Base-by-base conservation (phyloP, 192 early-diverging fungal genomes). In the Funneliformis geosporum region DNA sequence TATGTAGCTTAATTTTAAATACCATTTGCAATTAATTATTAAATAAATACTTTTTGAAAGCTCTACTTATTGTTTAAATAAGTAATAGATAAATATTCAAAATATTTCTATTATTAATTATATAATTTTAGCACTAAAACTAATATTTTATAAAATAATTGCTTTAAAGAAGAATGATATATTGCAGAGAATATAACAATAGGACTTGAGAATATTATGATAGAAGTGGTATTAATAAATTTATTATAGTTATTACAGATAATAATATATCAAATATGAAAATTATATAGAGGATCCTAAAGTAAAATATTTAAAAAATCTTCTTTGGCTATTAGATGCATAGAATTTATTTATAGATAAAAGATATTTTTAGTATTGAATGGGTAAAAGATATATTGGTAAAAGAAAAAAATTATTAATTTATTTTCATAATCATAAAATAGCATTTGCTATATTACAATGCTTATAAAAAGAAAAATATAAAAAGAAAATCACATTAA, bases 381-480 rank as follows among this genome's bases (percentile, higher is more conserved):
- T 61, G 23, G 60, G 18, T 21, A 23, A 23, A 7, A 21, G 21
- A 61, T 23, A 61, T 61, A 7, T 18, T 61, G n/a, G n/a, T n/a
- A 61, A 61, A 61, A 61, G 23, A 10, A 8, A 10, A 61, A 21
- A 61, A n/a, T 23, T 18, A 61, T 7, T 21, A 43, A 23, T 18
- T 61, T 23, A 23, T 61, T 61, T 61, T 61, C 5, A 21, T 61
- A 61, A 61, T 61, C 5, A 61, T 61, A n/a, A 23, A 61, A 61
- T 61, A 23, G 5, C 5, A 23, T 18, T 61, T 23, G 60, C 60
- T 61, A 21, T n/a, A 23, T 5, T 61, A n/a, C n/a, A 61, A 23
- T 61, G 18, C n/a, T 61, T 61, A 61, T 23, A 61, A 61, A 61
- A 61, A 61, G 60, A 61, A 61, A 61, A 23, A 10, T 61, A 61